phyloP scores from a whole-genome alignment of 805 yeast genomes.

The Ogataea polymorpha region DNA sequence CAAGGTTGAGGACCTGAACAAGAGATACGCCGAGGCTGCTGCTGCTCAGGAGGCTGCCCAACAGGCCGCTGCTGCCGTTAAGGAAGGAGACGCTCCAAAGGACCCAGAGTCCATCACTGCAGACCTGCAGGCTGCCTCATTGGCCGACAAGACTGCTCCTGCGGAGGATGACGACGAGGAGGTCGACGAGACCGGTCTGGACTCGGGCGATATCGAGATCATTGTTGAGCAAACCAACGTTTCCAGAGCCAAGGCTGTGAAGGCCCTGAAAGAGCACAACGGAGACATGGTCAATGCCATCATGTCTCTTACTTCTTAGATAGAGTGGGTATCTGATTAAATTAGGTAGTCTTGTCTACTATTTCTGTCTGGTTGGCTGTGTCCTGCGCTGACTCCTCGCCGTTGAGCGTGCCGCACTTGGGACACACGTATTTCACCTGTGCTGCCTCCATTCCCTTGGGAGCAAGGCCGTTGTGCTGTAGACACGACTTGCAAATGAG shows the following conservation, averaged over 20 bases:
- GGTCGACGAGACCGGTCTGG: slow-evolving; percentile 83
- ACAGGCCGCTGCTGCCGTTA: slow-evolving; percentile 42
- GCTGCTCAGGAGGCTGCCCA: slow-evolving; percentile 68
- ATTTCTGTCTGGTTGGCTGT: slow-evolving; percentile 1
- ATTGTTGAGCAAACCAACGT: slow-evolving; percentile 90
- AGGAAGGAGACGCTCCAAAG: slow-evolving; percentile 41
- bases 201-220: slow-evolving; percentile 76
- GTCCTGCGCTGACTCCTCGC: slow-evolving; percentile 12
- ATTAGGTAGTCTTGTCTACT: background rate
- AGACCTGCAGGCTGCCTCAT: slow-evolving; percentile 66
- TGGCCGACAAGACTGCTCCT: slow-evolving; percentile 39
- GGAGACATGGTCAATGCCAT: slow-evolving; percentile 96
- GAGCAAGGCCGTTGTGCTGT: slow-evolving; percentile 78
- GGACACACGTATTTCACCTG: slow-evolving; percentile 62
- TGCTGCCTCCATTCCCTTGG: slow-evolving; percentile 56
- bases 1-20: slow-evolving; percentile 88
- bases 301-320: slow-evolving; percentile 57
- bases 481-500: slow-evolving; percentile 66
- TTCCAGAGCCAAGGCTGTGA: slow-evolving; percentile 85
- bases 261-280: slow-evolving; percentile 82
- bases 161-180: slow-evolving; percentile 52
- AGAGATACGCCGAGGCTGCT: slow-evolving; percentile 80
- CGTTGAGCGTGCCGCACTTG: slow-evolving; percentile 48
- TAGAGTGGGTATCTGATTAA: slow-evolving; percentile 6
- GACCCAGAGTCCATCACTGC: slow-evolving; percentile 80